Evolutionary conservation across 1,284 basidiomycete genomes (phyloP), one percentile per base, ranked within the genome.

Genomic region (Apiotrichum mycotoxinovorans): DNA sequence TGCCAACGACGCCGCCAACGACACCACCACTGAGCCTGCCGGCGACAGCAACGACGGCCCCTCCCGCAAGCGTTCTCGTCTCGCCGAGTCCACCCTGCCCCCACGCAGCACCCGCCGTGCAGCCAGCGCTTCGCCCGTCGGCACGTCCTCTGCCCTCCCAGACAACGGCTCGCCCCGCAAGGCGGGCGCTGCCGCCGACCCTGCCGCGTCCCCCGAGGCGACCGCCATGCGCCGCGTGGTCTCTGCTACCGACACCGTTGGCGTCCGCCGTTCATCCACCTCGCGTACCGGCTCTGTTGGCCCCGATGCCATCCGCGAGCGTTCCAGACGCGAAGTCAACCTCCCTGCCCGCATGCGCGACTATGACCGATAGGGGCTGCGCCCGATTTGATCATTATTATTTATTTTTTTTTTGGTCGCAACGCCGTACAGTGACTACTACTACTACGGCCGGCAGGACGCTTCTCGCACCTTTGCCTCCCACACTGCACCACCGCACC

Each of bases 331-430:
- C 47, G 70, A 72, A 57, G 64, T 64, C 0, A 65, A 62, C 27
- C 42, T 66, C 26, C 70, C 70, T 5, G 65, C 63, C 33, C 57
- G 69, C 34, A 59, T 72, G 63, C 66, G 65, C 45, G 70, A 72
- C 59, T 72, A 71, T 41, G 66, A 66, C 40, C 35, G 37, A 26
- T 56, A 56, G 40, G 22, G 15, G 41, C 27, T 27, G 27, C 41
- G 20, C 30, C 50, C 27, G 35, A 18, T n/a, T n/a, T 12, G 30
- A 30, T 12, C 7, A 30, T 30, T 30, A 7, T 30, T 30, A n/a
- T n/a, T n/a, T n/a, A n/a, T n/a, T n/a, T n/a, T n/a, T n/a, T n/a
- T n/a, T n/a, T n/a, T n/a, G n/a, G n/a, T n/a, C n/a, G n/a, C n/a
- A 30, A 30, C 30, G 30, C 30, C 12, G 30, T 30, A 30, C 30